Evolutionary conservation across 139 green algal genomes (phyloP), one percentile per base, ranked within the genome.

Genomic region (Marvania coccoides): DNA sequence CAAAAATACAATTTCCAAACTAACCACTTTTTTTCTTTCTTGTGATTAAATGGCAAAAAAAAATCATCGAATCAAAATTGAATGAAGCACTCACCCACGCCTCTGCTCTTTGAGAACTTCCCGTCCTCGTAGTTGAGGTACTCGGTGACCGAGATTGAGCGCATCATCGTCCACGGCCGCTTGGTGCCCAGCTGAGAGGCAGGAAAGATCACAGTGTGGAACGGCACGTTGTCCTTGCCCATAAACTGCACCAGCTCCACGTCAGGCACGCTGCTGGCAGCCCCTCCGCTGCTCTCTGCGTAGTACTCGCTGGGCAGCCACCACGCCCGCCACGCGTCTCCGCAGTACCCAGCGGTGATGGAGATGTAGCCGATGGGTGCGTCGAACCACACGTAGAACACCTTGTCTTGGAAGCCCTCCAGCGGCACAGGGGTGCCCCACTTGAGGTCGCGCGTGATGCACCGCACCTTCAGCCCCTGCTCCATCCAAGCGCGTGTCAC

Each of bases 181-280:
- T 59, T 42, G 0, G 86, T 88, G 56, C 82, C 85, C 26, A 98
- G 77, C 55, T 95, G 84, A 3, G 83, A 95, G 61, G 85, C 87
- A 13, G 93, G 93, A 80, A 98, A 98, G 82, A 97, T 96, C 63
- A 98, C 87, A 29, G 93, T 98, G 80, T 98, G 93, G 80, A 98
- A 98, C 35, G 93, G 91, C 55, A 98, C 85, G 70, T 98, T 98
- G 84, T 98, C 93, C 79, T 98, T 98, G 70, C 93, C 93, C 93
- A 98, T 98, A 75, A 98, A 98, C 81, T 98, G 93, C 19, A 98
- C 90, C 65, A 98, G 75, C 79, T 98, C 93, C 69, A 98, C 93
- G 34, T 98, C 82, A 65, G 90, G 56, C n/a, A 34, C 61, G 10
- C 29, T 26, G 14, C 12, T 13, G 10, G 15, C 35, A 4, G 26